Conservation (phyloP, 495 filamentous ascomycete genomes). For the Tuber umbilicatum region DNA sequence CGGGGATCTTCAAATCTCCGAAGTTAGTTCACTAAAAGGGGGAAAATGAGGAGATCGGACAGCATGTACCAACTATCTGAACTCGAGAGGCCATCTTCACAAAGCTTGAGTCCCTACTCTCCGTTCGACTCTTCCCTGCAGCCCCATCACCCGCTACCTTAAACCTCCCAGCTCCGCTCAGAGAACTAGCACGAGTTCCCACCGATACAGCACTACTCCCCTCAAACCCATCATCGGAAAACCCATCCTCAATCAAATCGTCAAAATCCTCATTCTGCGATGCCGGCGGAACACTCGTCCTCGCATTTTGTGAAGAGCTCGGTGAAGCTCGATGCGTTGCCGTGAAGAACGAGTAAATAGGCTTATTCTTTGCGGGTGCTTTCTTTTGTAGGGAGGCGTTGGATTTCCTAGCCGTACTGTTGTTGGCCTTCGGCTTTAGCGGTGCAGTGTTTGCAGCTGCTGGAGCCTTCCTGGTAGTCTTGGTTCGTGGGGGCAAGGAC, state of each 20-base stretch:
- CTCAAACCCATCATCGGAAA: constrained; percentile 47
- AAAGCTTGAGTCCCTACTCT: background rate
- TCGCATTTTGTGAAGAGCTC: constrained; percentile 8
- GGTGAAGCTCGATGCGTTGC: background rate
- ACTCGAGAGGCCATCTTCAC: background rate
- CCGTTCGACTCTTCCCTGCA: background rate
- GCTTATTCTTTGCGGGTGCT: background rate
- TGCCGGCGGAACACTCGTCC: background rate
- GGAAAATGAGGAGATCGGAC: background rate
- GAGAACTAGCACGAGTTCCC: background rate
- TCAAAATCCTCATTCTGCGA: constrained; percentile 39
- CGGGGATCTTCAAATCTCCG: constrained; percentile 19
- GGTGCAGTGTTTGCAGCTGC: background rate
- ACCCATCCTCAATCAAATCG: constrained; percentile 48
- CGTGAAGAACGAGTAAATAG: background rate
- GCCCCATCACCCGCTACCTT: background rate
- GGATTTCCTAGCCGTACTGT: background rate
- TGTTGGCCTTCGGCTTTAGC: background rate
- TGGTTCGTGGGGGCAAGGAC: background rate
- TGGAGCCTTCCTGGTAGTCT: background rate
- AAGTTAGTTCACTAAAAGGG: background rate
- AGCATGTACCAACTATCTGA: constrained; percentile 16
- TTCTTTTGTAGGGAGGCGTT: background rate
- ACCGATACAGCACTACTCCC: constrained; percentile 9
- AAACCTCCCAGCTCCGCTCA: background rate